Percentiles rank a stretch among this genome's conserved stretches.
phyloP scores from a whole-genome alignment of 495 filamentous ascomycete species.

The Aspergillus nidulans region DNA sequence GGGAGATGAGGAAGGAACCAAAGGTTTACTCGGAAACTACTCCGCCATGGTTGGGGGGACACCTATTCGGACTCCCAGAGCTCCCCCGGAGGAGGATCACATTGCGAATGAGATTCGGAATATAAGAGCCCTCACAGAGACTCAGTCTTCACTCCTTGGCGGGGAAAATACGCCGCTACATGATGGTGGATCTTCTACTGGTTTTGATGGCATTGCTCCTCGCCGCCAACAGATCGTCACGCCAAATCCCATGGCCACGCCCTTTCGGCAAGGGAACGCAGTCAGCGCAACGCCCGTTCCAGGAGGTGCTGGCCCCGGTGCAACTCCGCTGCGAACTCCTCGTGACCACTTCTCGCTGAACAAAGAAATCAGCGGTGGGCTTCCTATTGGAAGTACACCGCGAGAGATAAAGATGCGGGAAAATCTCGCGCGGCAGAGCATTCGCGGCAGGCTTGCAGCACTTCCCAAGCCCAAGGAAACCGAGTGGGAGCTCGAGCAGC shows the following conservation, averaged over 20 bases:
- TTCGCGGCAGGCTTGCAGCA: constrained; percentile 66
- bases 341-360: constrained; percentile 88
- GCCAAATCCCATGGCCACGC: constrained; percentile 93
- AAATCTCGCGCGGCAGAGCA: constrained; percentile 61
- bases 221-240: constrained; percentile 77
- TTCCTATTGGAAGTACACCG: constrained; percentile 70
- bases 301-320: constrained; percentile 55
- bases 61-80: constrained; percentile 87
- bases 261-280: constrained; percentile 66
- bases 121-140: constrained; percentile 87
- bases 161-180: constrained; percentile 90
- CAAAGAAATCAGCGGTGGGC: constrained; percentile 51
- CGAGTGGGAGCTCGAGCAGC: constrained; percentile 81
- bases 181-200: constrained; percentile 76
- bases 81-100: constrained; percentile 86
- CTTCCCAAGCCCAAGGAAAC: constrained; percentile 88
- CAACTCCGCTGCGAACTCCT: constrained; percentile 87
- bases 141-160: constrained; percentile 90
- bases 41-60: constrained; percentile 71
- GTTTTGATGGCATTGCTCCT: constrained; percentile 82
- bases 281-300: constrained; percentile 68
- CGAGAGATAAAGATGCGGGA: constrained; percentile 73
- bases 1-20: constrained; percentile 76
- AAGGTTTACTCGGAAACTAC: constrained; percentile 82
- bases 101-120: constrained; percentile 97